Conservation (phyloP, 2,329 filamentous ascomycete genomes). For the Huntiella savannae region DNA sequence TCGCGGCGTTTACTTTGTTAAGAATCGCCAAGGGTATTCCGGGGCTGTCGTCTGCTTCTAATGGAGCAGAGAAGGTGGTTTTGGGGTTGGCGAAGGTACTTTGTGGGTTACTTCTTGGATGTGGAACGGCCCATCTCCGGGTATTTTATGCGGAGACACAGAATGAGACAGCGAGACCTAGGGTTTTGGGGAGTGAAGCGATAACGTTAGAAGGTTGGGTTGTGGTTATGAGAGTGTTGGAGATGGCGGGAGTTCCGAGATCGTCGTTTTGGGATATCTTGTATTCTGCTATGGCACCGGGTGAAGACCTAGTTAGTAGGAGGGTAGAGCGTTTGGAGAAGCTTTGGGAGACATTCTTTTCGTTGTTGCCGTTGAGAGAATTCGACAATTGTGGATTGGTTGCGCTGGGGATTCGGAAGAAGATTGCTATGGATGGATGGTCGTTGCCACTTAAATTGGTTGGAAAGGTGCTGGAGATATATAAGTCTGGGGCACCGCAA, state of each 20-base stretch:
- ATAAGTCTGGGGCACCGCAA: conserved; percentile 35
- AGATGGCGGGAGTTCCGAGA: conserved; percentile 29
- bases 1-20: conserved; percentile 16
- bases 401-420: conserved; percentile 18
- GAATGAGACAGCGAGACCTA: conserved; percentile 25
- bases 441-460: conserved; percentile 35
- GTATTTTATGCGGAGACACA: conserved; percentile 30
- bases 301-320: conserved; percentile 22
- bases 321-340: conserved; percentile 27
- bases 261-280: conserved; percentile 42
- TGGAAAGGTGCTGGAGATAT: conserved; percentile 37
- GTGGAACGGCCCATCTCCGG: conserved; percentile 26
- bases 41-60: conserved; percentile 18
- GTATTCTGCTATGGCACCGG: conserved; percentile 24
- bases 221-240: conserved; percentile 33
- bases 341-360: conserved; percentile 40
- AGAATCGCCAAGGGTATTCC: conserved; percentile 22
- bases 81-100: conserved; percentile 22
- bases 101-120: conserved; percentile 22
- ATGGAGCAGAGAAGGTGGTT: conserved; percentile 31
- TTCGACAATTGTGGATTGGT: conserved; percentile 37
- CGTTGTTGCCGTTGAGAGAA: conserved; percentile 39
- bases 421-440: conserved; percentile 35
- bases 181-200: conserved; percentile 31
- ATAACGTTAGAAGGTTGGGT: conserved; percentile 36